phyloP scores from a whole-genome alignment of 106 monocot genomes.

The Iris macrosiphon region DNA sequence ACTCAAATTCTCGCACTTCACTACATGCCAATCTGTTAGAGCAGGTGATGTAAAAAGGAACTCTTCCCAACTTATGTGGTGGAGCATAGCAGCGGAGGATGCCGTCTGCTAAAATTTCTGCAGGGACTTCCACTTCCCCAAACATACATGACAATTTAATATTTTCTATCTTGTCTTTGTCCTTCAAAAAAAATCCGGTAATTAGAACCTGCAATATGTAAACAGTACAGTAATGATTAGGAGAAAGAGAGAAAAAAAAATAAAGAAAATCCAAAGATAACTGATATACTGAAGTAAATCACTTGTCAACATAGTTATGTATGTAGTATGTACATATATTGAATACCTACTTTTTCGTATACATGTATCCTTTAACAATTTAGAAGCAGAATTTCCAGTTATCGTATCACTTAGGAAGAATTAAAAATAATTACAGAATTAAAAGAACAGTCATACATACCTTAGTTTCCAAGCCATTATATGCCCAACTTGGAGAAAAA shows the following conservation, averaged over 20 bases:
- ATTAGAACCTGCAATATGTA: conserved; percentile 39
- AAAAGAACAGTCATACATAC: conserved; percentile 19
- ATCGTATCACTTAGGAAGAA: no score
- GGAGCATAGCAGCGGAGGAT: conserved; percentile 63
- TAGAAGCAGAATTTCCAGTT: no score
- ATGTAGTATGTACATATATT: no score
- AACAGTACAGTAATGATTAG: no score
- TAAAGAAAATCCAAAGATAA: no score
- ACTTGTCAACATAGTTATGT: no score
- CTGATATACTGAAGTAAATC: no score
- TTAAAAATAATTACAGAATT: no score
- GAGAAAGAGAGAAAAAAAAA: no score
- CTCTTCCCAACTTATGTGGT: conserved; percentile 50
- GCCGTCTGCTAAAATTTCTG: conserved; percentile 45
- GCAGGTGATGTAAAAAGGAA: conserved; percentile 78
- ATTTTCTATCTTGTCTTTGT: conserved; percentile 31
- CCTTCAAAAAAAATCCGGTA: conserved; percentile 52
- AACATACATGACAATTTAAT: conserved; percentile 81
- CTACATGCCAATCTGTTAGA: conserved; percentile 81
- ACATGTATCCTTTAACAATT: no score
- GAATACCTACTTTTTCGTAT: no score
- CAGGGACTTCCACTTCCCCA: conserved; percentile 80
- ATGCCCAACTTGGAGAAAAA: conserved; percentile 69
- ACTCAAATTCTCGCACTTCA: conserved; percentile 70
- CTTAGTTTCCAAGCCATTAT: conserved; percentile 39